Base-by-base conservation (phyloP, 768 basidiomycete genomes). In the Clitopilus hobsonii region DNA sequence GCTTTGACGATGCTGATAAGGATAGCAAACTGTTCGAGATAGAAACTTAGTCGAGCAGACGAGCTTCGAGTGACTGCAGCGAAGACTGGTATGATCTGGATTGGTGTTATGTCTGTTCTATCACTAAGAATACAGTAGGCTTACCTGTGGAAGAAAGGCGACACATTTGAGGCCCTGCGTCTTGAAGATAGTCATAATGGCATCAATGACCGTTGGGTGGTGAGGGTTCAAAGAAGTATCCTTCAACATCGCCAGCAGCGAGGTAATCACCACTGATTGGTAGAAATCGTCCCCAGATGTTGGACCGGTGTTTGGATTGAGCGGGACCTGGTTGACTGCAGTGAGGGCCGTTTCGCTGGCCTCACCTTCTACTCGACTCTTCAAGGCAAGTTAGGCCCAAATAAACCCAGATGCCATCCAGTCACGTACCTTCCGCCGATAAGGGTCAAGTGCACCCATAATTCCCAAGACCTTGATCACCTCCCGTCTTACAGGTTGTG, bases 131-230 rank as follows among this genome's bases (percentile, higher is more conserved):
- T 16, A 10, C 3, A 28, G n/a, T 10, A 4, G 2, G 23, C 69
- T 51, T 65, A 94, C 93, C 78, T 97, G 94, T 41, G 96, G 91
- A 23, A 99, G 72, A 72, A 98, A 98, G 1, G 91, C 84, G 18
- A 96, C 94, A 68, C 94, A 97, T 77, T 95, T 94, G 65, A 98
- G 73, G 13, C 96, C 94, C 65, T 98, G 95, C 0, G 94, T 97
- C 70, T 95, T 94, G 81, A 98, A 99, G 57, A 99, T 98, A 47
- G 93, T 89, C 93, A 98, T 98, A 61, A 99, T 89, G 1, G 94
- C 94, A 67, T 98, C 94, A 54, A 98, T 94, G 48, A 95, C 96
- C 22, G 86, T 89, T 63, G 97, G 89, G 63, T 98, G 94, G 62
- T 92, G 88, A 54, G 77, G 85, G 63, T 81, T 89, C 56, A 97